Evolutionary conservation across 768 basidiomycete species (phyloP), one percentile per base, ranked within the genome.

Genomic region (Kwoniella dejecticola): DNA sequence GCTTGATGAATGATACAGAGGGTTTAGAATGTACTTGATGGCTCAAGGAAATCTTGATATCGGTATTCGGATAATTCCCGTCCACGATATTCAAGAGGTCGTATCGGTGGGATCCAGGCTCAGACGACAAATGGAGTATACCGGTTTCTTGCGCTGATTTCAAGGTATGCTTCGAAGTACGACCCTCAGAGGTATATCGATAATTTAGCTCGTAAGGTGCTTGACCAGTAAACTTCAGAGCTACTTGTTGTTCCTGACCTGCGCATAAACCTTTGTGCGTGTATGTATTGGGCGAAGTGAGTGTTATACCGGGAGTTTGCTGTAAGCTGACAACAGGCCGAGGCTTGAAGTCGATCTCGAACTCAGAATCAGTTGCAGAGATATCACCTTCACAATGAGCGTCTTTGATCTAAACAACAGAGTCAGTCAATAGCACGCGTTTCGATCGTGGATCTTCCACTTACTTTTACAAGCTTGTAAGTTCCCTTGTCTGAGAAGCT

Each of bases 151-250:
- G 71, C 7, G 77, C 75, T 13, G 38, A 46, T 48, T 74, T 75
- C 24, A 77, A 57, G 12, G 60, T 66, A 38, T 75, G 67, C 29
- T 60, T 60, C 17, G 53, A 61, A 12, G 69, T 65, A 24, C 60
- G 56, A 3, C 63, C 62, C 26, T 63, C 62, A 5, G 63, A 38
- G 0, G 88, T 90, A 55, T 91, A 85, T 66, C 90, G 89, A 78
- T 94, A 96, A 84, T 85, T 88, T 64, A 95, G 87, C 75, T 95
- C 88, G 84, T 94, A 97, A 0, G 93, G 93, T n/a, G 91, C 87
- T 21, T 87, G 86, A 52, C 93, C 93, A 89, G 69, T 84, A 46
- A 97, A 81, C 19, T 88, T 87, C n/a, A 97, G 82, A 63, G 91
- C 90, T 52, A 92, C 89, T 70, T 91, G 85, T 62, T 87, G 89